Evolutionary conservation across 306 rosid genomes (phyloP).

Genomic region (Hippophae tibetana): DNA sequence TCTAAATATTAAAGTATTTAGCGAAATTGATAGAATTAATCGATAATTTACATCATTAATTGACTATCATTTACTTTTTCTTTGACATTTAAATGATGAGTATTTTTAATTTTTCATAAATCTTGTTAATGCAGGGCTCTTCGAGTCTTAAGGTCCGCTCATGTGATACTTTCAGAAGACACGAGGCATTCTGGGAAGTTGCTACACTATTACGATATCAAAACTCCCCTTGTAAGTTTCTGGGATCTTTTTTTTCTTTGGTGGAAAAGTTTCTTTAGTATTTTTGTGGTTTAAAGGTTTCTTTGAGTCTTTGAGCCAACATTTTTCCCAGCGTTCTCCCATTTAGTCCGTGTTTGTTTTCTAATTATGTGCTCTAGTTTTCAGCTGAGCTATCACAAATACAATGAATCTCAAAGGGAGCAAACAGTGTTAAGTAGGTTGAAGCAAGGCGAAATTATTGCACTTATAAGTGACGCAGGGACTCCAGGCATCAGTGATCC

Average conservation of each 20-base stretch:
- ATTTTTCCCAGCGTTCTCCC: neutral
- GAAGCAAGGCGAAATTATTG: conserved; percentile 79
- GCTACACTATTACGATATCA: conserved; percentile 69
- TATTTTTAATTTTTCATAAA: neutral
- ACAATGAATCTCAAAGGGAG: conserved; percentile 80
- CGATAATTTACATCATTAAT: no score
- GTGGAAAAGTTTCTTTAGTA: neutral
- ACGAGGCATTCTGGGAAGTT: conserved; percentile 90
- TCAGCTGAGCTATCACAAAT: conserved; percentile 93
- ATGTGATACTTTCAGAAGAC: conserved; percentile 81
- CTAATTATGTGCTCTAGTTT: conserved; percentile 27
- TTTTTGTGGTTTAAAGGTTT: no score
- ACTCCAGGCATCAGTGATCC: conserved; percentile 93
- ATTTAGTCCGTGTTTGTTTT: conserved; percentile 2
- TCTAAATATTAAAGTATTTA: no score
- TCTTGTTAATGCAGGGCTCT: conserved; percentile 48
- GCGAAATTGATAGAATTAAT: neutral
- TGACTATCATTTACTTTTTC: neutral
- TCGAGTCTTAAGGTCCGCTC: conserved; percentile 65
- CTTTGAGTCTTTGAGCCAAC: neutral
- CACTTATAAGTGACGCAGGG: conserved; percentile 84
- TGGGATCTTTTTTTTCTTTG: neutral
- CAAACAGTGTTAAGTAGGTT: conserved; percentile 70
- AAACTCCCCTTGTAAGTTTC: conserved; percentile 70
- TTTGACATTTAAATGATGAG: no score